Evolutionary conservation across 1,284 basidiomycete genomes (phyloP).

Genomic region (Serendipita sp.): DNA sequence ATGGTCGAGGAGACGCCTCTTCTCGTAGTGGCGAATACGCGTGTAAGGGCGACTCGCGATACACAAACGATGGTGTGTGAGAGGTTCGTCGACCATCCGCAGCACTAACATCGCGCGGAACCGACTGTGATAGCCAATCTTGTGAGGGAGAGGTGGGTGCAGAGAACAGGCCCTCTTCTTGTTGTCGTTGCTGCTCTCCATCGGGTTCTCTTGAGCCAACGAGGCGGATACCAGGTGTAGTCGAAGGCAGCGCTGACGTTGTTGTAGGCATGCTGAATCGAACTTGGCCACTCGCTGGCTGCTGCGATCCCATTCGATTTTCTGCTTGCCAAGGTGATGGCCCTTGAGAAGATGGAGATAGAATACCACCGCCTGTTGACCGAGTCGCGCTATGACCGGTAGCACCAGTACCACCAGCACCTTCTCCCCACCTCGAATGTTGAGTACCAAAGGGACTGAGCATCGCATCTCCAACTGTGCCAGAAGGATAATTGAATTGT

Average conservation of each 20-base stretch:
- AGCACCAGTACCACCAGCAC: neutral
- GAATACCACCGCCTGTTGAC: neutral
- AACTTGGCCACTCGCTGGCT: neutral
- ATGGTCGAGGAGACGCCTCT: neutral
- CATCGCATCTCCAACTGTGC: neutral
- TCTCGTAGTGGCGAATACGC: neutral
- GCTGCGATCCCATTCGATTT: neutral
- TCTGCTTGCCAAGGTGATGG: neutral
- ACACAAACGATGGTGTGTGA: neutral
- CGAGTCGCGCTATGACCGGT: neutral
- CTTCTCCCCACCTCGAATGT: neutral
- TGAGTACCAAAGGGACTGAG: neutral
- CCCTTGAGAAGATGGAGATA: neutral
- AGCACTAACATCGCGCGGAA: neutral
- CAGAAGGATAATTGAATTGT: neutral
- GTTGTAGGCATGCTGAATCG: neutral
- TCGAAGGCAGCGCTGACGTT: neutral
- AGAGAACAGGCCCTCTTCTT: neutral
- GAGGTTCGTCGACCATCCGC: neutral
- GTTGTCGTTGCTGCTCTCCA: neutral
- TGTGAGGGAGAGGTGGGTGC: neutral
- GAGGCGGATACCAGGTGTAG: neutral
- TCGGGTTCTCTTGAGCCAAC: neutral
- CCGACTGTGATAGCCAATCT: neutral
- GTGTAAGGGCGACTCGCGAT: neutral